These are phyloP conservation scores for Adansonia digitata DNA, from an alignment of 345 rosid species.

Conservation along the genomic window DNA sequence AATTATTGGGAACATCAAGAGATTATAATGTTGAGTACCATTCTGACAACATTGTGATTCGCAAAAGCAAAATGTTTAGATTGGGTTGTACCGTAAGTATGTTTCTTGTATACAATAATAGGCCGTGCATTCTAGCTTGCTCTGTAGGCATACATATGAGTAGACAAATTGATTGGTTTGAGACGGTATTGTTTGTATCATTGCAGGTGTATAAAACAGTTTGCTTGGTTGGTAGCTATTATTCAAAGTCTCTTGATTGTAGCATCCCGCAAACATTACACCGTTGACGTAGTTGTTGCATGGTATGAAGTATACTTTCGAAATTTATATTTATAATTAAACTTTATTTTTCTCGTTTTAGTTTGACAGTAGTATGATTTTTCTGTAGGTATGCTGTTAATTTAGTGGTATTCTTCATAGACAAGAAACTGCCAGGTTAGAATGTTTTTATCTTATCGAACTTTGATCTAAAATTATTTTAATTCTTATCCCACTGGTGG, in stretches of 20 bases:
- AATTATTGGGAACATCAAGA: not conserved
- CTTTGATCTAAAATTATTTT: not conserved
- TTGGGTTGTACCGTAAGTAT: not conserved
- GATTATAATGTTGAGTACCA: not conserved
- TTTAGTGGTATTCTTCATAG: slow-evolving; percentile 85
- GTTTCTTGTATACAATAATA: not conserved
- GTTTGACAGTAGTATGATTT: not conserved
- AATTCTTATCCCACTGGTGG: not conserved
- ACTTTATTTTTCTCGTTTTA: slow-evolving; percentile 6
- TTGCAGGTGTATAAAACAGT: slow-evolving; percentile 74
- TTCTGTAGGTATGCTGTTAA: slow-evolving; percentile 86
- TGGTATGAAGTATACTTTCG: slow-evolving; percentile 43
- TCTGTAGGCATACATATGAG: not conserved
- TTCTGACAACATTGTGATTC: not conserved
- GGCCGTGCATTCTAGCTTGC: not conserved
- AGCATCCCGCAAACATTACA: slow-evolving; percentile 98
- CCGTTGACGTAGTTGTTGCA: slow-evolving; percentile 91
- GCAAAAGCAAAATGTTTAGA: not conserved
- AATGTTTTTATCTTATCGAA: not conserved
- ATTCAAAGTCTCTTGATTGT: slow-evolving; percentile 84
- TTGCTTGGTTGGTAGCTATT: slow-evolving; percentile 75
- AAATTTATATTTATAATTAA: not conserved
- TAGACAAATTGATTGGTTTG: slow-evolving; percentile 4
- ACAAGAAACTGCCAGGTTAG: slow-evolving; percentile 96
- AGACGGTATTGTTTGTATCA: not conserved